Conservation (phyloP, 495 filamentous ascomycete species). For the Hyphodiscus hymeniophilus region DNA sequence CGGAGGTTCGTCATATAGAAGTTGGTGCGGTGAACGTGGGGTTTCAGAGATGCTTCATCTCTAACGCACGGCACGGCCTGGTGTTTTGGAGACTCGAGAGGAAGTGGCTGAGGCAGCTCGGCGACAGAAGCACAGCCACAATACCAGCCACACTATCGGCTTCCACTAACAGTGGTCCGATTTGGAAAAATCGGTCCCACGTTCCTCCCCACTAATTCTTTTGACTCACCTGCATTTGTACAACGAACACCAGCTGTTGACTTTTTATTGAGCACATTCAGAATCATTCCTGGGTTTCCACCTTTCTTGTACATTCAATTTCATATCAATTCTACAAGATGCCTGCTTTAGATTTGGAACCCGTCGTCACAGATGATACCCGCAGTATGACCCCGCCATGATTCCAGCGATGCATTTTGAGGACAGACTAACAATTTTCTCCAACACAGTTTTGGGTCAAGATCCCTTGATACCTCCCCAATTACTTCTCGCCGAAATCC, state of each 20-base stretch:
- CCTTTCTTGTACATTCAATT: not conserved
- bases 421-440: constrained; percentile 4
- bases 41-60: constrained; percentile 19
- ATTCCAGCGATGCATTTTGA: not conserved
- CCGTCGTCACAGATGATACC: constrained; percentile 20
- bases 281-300: not conserved
- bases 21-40: constrained; percentile 1
- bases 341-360: constrained; percentile 22
- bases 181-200: too few species aligned
- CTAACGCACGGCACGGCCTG: not conserved
- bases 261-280: not conserved
- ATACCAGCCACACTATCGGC: too few species aligned
- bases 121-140: not conserved
- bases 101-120: too few species aligned
- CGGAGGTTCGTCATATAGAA: constrained; percentile 2
- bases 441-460: constrained; percentile 72
- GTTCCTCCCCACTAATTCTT: not conserved
- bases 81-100: constrained; percentile 4
- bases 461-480: constrained; percentile 88
- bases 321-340: constrained; percentile 6
- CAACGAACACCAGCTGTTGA: not conserved
- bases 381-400: constrained; percentile 20
- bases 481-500: constrained; percentile 81
- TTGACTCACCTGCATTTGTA: not conserved
- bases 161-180: too few species aligned